Evolutionary conservation across 2,329 filamentous ascomycete species (phyloP), one percentile per base, ranked within the genome.

Genomic region (Biscogniauxia mediterranea): DNA sequence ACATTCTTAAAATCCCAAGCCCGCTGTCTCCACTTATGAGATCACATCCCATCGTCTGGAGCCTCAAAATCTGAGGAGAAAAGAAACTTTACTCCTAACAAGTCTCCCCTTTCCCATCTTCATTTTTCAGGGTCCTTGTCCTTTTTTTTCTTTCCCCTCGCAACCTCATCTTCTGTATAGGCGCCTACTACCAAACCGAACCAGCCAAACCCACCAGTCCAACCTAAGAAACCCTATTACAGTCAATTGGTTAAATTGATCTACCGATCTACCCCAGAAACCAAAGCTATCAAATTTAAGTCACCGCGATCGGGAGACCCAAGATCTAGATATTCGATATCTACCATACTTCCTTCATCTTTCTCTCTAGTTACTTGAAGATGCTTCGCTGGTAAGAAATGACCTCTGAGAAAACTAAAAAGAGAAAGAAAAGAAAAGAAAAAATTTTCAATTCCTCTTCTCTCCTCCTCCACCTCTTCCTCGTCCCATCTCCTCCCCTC

Each of bases 301-400:
- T 15, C 2, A 17, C 38, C 15, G 38, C 11, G 38, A 6, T 15
- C 28, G 7, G 11, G 38, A 46, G 15, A 46, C 13, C 17, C 38
- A 46, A n/a, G 38, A 46, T 46, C 38, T 46, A 32, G 28, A 32
- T 32, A 32, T 32, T 9, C 11, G 28, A 4, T 32, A 32, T 32
- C 28, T 32, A 13, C 28, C 28, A 8, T 46, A n/a, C 5, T 11
- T n/a, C 38, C 1, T n/a, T 9, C 15, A 13, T 6, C 9, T 17
- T 4, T n/a, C 6, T 46, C 13, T 17, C 2, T 5, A 2, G 23
- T 23, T 23, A 23, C 17, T 17, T 46, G 5, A 46, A 46, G 61
- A 72, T 73, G 71, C 62, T 73, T 65, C 70, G 68, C 69, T 72
- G 69, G 71, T 73, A 71, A 65, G 69, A 64, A 21, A 21, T 46